phyloP scores from a whole-genome alignment of 192 early-diverging fungal species.

The Spinellus fusiger region DNA sequence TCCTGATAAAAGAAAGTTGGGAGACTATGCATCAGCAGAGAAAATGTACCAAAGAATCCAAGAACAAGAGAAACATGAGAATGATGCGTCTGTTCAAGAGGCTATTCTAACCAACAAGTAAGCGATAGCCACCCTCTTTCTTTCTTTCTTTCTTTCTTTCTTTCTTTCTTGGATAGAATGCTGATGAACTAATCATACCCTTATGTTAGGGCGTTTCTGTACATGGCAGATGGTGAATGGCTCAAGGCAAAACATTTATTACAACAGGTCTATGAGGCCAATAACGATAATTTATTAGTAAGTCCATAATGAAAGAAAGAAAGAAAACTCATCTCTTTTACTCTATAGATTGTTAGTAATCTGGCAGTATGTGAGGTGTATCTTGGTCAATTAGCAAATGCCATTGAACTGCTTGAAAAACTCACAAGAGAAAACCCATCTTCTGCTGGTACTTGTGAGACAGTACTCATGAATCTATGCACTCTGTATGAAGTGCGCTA shows the following conservation, averaged over 20 bases:
- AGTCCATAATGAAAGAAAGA: neutral
- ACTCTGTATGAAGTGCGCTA: constrained; percentile 47
- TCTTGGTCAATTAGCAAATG: constrained; percentile 33
- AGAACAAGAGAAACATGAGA: neutral
- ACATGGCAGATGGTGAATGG: constrained; percentile 42
- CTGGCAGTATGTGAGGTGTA: constrained; percentile 45
- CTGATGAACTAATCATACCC: too few relatives aligned
- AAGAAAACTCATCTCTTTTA: neutral
- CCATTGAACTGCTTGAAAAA: constrained; percentile 36
- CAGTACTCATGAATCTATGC: constrained; percentile 44
- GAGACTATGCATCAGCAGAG: constrained; percentile 29
- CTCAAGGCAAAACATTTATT: constrained; percentile 28
- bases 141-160: neutral
- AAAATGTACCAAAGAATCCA: constrained; percentile 27
- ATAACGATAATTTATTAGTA: constrained; percentile 42
- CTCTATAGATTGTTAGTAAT: constrained; percentile 38
- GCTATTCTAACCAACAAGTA: constrained; percentile 35
- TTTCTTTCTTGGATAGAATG: constrained; percentile 1
- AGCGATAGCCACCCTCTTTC: neutral
- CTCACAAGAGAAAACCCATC: constrained; percentile 34
- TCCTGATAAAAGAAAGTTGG: constrained; percentile 15
- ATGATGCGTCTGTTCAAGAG: constrained; percentile 17
- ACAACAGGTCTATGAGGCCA: constrained; percentile 32
- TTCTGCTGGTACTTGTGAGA: constrained; percentile 40
- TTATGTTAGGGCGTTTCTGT: constrained; percentile 27